Base-by-base conservation (phyloP, 208 protist species). In the Leishmania lainsoni region DNA sequence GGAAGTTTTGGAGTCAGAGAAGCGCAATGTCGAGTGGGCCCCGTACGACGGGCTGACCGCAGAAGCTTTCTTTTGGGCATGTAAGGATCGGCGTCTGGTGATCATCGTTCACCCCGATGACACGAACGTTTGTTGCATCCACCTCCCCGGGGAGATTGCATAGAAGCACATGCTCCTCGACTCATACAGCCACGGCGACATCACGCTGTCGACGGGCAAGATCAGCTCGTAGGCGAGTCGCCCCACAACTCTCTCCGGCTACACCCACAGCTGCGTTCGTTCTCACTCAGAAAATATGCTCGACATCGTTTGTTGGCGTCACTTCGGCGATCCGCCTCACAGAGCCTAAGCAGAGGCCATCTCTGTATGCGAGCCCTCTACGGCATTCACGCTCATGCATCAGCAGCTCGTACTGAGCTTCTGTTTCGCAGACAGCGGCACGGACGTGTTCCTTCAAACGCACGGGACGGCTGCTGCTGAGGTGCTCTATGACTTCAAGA, bases 401-500 rank as follows among this genome's bases (percentile, higher is more conserved):
- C 59, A 80, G 73, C n/a, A 73, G 20, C 85, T 71, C 3, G 65
- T 78, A 20, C 79, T 90, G 59, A 90, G 81, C 81, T 91, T 94
- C 49, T 87, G 89, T 22, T 71, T 91, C 63, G 85, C 84, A 10
- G 83, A 78, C 70, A 88, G 70, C 29, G 89, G 89, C 52, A 85
- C 82, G 35, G 90, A 83, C 22, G 89, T 91, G 8, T 85, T 87
- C 1, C 91, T 91, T 73, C 89, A 91, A 83, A 87, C 82, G 1
- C 90, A 91, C 79, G 86, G 87, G 54, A 70, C 80, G 48, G 90
- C 90, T 32, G 89, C 92, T 58, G 80, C 86, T 10, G 89, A 94
- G 66, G 80, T 86, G 2, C 52, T 92, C 5, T 81, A 91, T 73
- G 87, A 87, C 26, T 58, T 77, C 29, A 89, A 90, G 81, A 80